Conservation (phyloP, 2,329 filamentous ascomycete species). For the Calcarisporium arbuscula region DNA sequence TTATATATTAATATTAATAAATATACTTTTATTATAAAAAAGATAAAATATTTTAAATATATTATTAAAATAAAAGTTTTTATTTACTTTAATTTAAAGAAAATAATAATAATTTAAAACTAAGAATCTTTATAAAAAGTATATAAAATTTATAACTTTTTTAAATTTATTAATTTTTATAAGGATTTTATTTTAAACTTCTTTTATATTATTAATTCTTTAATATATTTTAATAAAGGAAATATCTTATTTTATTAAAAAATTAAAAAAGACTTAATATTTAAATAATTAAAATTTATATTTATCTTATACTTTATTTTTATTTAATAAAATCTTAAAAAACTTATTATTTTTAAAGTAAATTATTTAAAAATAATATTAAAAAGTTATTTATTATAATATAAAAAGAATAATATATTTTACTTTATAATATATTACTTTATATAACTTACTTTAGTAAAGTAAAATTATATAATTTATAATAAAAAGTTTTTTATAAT, state of each 20-base stretch:
- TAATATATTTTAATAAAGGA: slow-evolving; percentile 4
- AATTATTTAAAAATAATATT: slow-evolving; percentile 1
- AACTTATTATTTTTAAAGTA: slow-evolving; percentile 2
- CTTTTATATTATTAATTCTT: slow-evolving; percentile 2
- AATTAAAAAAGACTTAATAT: neutral
- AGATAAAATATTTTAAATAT: slow-evolving; percentile 5
- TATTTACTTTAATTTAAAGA: slow-evolving; percentile 1
- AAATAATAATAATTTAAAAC: slow-evolving; percentile 1
- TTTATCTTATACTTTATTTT: too few relatives aligned
- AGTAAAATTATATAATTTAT: slow-evolving; percentile 11
- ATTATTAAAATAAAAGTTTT: slow-evolving; percentile 5
- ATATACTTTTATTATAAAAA: slow-evolving; percentile 6
- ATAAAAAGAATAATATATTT: slow-evolving; percentile 5
- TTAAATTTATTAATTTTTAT: slow-evolving; percentile 11
- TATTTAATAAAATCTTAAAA: slow-evolving; percentile 1
- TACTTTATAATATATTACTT: slow-evolving; percentile 6
- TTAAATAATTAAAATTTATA: too few relatives aligned
- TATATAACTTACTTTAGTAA: neutral
- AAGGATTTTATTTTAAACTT: slow-evolving; percentile 9
- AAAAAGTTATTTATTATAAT: neutral
- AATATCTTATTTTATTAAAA: neutral
- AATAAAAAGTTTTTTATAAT: slow-evolving; percentile 9
- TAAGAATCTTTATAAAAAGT: slow-evolving; percentile 1
- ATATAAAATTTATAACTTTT: slow-evolving; percentile 6
- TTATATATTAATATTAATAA: too few relatives aligned